Conservation (phyloP, 176 grass and related monocot genomes). For the Panicum miliaceum region DNA sequence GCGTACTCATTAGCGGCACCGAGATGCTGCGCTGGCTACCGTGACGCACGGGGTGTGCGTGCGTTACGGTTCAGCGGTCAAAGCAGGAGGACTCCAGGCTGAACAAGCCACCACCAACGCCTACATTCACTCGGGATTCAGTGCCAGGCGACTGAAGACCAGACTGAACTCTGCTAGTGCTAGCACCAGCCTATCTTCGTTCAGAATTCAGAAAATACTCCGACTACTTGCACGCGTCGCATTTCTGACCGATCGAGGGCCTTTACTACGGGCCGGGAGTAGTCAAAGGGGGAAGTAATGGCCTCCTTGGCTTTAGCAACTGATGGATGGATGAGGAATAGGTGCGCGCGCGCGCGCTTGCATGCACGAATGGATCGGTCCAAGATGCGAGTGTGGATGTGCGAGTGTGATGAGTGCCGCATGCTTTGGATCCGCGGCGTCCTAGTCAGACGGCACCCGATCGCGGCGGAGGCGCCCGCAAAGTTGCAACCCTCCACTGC, state of each 20-base stretch:
- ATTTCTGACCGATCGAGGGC: not conserved
- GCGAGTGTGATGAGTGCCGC: not conserved
- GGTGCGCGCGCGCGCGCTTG: not conserved
- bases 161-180: not conserved
- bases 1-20: conserved; percentile 10
- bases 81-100: not conserved
- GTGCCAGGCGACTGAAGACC: not conserved
- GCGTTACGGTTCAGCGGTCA: not conserved
- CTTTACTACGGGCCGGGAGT: not conserved
- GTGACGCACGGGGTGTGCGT: not conserved
- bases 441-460: conserved; percentile 33
- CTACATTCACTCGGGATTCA: not conserved
- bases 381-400: not conserved
- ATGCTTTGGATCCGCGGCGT: conserved; percentile 1
- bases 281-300: not conserved
- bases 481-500: not conserved
- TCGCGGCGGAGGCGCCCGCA: not conserved
- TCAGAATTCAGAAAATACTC: not conserved
- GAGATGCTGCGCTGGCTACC: not conserved
- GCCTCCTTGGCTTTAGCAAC: conserved; percentile 27
- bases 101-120: not conserved
- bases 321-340: not conserved
- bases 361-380: not conserved
- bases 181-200: not conserved
- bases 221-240: not conserved